These are phyloP conservation scores for Rhododendron kiyosumense DNA, from an alignment of 148 eudicot species.

Conservation along the genomic window DNA sequence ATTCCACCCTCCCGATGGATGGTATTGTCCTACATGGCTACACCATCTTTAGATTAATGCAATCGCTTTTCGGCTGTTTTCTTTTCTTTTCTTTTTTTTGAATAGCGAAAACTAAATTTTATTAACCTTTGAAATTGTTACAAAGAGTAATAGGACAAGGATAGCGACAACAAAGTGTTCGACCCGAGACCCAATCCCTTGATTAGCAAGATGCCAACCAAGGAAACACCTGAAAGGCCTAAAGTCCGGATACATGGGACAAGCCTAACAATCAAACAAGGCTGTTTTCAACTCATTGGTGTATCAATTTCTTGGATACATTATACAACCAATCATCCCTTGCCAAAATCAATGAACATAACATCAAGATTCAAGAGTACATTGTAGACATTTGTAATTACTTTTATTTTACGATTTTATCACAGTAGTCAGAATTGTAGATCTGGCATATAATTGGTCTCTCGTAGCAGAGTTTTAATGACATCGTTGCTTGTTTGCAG, in stretches of 20 bases:
- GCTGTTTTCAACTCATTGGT: background rate
- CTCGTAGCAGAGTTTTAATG: background rate
- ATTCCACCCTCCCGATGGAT: background rate
- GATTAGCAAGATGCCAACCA: no score
- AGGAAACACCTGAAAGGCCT: no score
- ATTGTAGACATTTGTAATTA: background rate
- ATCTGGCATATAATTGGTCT: background rate
- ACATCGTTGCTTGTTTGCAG: conserved; percentile 29
- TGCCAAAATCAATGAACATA: background rate
- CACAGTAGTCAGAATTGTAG: background rate
- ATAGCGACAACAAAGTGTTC: no score
- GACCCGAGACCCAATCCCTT: no score
- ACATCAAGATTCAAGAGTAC: background rate
- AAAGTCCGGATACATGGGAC: no score
- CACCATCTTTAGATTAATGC: background rate
- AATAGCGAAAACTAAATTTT: no score
- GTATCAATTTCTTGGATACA: background rate
- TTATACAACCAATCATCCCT: background rate
- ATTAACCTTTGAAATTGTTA: no score
- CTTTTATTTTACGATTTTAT: background rate
- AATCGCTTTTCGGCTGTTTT: background rate
- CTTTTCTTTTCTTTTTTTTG: no score
- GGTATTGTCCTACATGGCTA: background rate
- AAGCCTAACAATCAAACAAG: no score
- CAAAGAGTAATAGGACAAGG: no score